Percentiles rank a stretch among this genome's conserved stretches.
Evolutionary conservation across 345 rosid species (phyloP).

Genomic region (Sonneratia caseolaris): DNA sequence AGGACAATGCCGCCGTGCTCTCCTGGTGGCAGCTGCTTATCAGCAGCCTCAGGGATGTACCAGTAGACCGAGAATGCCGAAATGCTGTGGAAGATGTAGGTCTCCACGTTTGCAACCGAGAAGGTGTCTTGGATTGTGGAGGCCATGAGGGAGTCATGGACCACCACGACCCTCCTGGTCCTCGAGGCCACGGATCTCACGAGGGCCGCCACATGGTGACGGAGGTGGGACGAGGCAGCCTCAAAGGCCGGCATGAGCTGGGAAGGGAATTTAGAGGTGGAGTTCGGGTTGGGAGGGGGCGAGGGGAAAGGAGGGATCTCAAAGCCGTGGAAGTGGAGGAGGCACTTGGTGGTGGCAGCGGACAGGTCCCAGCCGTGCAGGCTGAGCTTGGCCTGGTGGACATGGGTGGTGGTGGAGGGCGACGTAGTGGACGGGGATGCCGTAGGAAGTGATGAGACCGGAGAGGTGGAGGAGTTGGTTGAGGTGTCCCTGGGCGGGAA

Average conservation of each 20-base stretch:
- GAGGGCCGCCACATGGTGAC: constrained; percentile 7
- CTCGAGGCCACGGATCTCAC: constrained; percentile 2
- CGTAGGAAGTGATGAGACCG: constrained; percentile 10
- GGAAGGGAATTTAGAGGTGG: constrained; percentile 13
- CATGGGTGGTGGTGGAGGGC: constrained; percentile 15
- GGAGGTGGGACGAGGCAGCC: constrained; percentile 4
- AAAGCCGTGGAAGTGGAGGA: constrained; percentile 16
- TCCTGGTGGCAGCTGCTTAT: neutral
- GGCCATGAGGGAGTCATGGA: constrained; percentile 15
- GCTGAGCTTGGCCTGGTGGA: constrained; percentile 13
- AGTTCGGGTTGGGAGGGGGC: constrained; percentile 14
- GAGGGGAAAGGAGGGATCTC: constrained; percentile 13
- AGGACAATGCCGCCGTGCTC: neutral
- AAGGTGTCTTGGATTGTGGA: constrained; percentile 11
- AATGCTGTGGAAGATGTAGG: constrained; percentile 5
- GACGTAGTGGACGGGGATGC: constrained; percentile 17
- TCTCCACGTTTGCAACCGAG: constrained; percentile 10
- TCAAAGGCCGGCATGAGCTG: constrained; percentile 10
- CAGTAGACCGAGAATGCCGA: constrained; percentile 15
- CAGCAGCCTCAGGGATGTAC: neutral
- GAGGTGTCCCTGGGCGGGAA: constrained; percentile 20
- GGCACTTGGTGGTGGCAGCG: neutral
- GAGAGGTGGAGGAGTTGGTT: constrained; percentile 18
- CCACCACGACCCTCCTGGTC: constrained; percentile 6
- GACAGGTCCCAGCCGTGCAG: neutral